Evolutionary conservation across 176 grass and related monocot genomes (phyloP).

Genomic region (Otatea glauca): DNA sequence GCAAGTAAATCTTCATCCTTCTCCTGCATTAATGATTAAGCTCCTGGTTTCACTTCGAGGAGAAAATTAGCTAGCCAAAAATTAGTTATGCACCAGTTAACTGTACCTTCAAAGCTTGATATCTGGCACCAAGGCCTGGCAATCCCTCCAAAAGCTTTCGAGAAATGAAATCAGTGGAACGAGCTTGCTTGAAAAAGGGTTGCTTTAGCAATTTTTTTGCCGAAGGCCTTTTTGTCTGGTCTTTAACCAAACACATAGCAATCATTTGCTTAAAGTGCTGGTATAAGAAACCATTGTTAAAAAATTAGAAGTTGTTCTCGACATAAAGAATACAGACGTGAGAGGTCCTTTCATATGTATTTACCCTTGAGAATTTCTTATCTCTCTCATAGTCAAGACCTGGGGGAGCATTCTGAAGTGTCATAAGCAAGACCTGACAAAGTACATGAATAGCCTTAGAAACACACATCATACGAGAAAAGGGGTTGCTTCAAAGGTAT

Average conservation of each 20-base stretch:
- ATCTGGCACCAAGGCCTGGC: slow-evolving; percentile 76
- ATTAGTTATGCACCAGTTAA: slow-evolving; percentile 41
- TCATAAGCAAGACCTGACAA: slow-evolving; percentile 93
- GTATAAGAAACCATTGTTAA: slow-evolving; percentile 36
- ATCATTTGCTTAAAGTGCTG: slow-evolving; percentile 96
- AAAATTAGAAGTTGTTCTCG: slow-evolving; percentile 20
- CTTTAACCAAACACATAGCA: slow-evolving; percentile 93
- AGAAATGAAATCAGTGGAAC: slow-evolving; percentile 76
- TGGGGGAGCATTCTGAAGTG: slow-evolving; percentile 89
- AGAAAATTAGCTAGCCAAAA: slow-evolving; percentile 25
- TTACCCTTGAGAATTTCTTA: slow-evolving; percentile 87
- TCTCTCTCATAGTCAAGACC: slow-evolving; percentile 89
- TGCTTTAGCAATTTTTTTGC: slow-evolving; percentile 83
- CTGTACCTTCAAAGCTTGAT: slow-evolving; percentile 89
- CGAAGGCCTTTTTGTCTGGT: slow-evolving; percentile 80
- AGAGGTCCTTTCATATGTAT: slow-evolving; percentile 32
- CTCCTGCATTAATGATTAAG: slow-evolving; percentile 55
- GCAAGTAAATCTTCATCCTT: slow-evolving; percentile 90
- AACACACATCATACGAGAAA: slow-evolving; percentile 26
- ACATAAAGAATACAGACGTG: neutral
- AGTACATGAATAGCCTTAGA: neutral
- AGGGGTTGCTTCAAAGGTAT: no score
- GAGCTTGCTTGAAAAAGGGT: slow-evolving; percentile 94
- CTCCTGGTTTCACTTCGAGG: slow-evolving; percentile 19
- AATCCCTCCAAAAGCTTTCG: slow-evolving; percentile 90